Evolutionary conservation across 495 filamentous ascomycete species (phyloP).

Genomic region (Choiromyces venosus): DNA sequence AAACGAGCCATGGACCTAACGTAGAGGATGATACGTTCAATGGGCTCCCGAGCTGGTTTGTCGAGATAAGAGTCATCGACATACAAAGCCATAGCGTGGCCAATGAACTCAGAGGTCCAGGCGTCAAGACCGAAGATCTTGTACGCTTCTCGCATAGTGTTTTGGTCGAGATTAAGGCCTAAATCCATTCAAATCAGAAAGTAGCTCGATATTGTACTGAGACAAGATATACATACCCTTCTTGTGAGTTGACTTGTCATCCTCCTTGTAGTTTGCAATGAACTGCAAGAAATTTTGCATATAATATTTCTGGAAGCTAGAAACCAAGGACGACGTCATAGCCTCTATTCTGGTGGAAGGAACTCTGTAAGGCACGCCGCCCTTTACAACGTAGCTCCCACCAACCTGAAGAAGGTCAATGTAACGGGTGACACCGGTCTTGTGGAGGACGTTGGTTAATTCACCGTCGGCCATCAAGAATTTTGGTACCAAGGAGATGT

Average conservation of each 20-base stretch:
- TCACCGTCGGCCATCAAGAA: constrained; percentile 97
- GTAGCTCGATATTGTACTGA: neutral
- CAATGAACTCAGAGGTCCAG: constrained; percentile 91
- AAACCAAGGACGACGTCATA: constrained; percentile 87
- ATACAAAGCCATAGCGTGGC: constrained; percentile 97
- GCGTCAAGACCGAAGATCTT: constrained; percentile 93
- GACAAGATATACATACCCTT: constrained; percentile 50
- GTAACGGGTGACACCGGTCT: constrained; percentile 91
- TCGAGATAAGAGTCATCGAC: constrained; percentile 80
- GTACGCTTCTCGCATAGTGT: constrained; percentile 94
- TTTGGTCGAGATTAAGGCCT: constrained; percentile 74
- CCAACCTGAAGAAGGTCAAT: constrained; percentile 98
- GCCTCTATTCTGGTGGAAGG: constrained; percentile 91
- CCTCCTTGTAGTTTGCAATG: constrained; percentile 82
- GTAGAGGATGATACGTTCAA: constrained; percentile 90
- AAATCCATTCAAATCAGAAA: constrained; percentile 18
- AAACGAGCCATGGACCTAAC: constrained; percentile 97
- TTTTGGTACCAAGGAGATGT: constrained; percentile 97
- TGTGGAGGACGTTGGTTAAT: constrained; percentile 65
- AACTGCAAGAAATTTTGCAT: constrained; percentile 97
- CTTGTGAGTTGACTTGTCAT: constrained; percentile 78
- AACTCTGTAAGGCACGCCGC: constrained; percentile 75
- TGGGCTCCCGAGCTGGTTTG: constrained; percentile 69
- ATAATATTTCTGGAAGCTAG: constrained; percentile 91
- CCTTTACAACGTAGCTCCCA: constrained; percentile 94